Conservation (phyloP, 495 filamentous ascomycete genomes). For the Ascobolus immersus region DNA sequence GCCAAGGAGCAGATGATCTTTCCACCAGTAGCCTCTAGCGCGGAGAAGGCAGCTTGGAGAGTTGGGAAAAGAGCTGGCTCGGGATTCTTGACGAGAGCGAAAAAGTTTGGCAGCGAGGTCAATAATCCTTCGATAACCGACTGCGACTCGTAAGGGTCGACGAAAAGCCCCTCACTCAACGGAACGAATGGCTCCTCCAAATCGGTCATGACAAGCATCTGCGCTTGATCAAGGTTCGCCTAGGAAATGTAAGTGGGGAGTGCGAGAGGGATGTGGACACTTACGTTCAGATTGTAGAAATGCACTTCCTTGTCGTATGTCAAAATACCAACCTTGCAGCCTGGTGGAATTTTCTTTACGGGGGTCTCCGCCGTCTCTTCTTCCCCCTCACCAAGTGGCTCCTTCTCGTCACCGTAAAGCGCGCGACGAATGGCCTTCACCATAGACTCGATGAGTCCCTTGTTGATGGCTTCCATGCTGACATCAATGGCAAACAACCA, state of each 20-base stretch:
- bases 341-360: constrained; percentile 27
- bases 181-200: constrained; percentile 94
- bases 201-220: constrained; percentile 98
- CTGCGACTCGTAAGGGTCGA: constrained; percentile 85
- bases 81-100: constrained; percentile 61
- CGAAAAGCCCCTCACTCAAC: constrained; percentile 72
- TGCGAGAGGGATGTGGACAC: constrained; percentile 12
- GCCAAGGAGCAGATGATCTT: constrained; percentile 76
- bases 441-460: constrained; percentile 70
- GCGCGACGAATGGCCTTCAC: constrained; percentile 70
- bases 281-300: constrained; percentile 79
- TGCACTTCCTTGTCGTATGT: constrained; percentile 91
- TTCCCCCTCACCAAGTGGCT: constrained; percentile 17
- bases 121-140: constrained; percentile 69
- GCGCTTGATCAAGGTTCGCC: constrained; percentile 58
- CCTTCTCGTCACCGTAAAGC: constrained; percentile 42
- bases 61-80: constrained; percentile 69
- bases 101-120: constrained; percentile 52
- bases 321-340: constrained; percentile 77
- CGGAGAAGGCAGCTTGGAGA: constrained; percentile 53
- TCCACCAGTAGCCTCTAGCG: constrained; percentile 63
- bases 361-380: constrained; percentile 31
- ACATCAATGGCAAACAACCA: constrained; percentile 88
- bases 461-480: constrained; percentile 64
- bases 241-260: constrained; percentile 14